phyloP scores from a whole-genome alignment of 1,284 basidiomycete genomes.

The Tylopilus sp. region DNA sequence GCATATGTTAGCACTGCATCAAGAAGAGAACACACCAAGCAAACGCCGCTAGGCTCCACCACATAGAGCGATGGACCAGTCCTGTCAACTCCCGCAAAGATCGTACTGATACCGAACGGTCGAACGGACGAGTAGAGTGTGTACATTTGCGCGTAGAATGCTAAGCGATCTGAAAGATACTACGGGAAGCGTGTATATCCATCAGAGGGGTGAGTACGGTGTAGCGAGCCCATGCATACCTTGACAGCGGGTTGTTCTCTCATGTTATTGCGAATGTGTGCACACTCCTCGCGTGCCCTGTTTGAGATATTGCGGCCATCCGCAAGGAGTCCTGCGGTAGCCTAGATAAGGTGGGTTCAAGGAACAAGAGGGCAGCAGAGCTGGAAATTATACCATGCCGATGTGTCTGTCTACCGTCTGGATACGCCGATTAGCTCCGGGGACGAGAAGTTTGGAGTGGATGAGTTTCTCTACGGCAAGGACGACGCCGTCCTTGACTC shows the following conservation, averaged over 20 bases:
- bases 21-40: slow-evolving; percentile 57
- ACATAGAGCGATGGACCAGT: slow-evolving; percentile 86
- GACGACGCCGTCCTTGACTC: slow-evolving; percentile 91
- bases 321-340: slow-evolving; percentile 90
- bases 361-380: not conserved
- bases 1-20: not conserved
- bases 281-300: slow-evolving; percentile 83
- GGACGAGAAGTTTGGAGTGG: slow-evolving; percentile 96
- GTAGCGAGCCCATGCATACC: slow-evolving; percentile 44
- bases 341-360: slow-evolving; percentile 43
- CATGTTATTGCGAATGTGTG: slow-evolving; percentile 74
- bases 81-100: slow-evolving; percentile 89
- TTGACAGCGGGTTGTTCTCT: slow-evolving; percentile 77
- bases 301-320: slow-evolving; percentile 91
- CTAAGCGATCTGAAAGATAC: slow-evolving; percentile 81
- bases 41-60: slow-evolving; percentile 94
- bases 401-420: slow-evolving; percentile 92
- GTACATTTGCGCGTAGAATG: slow-evolving; percentile 91
- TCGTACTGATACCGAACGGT: slow-evolving; percentile 93
- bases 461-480: slow-evolving; percentile 97
- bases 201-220: not conserved
- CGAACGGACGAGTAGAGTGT: slow-evolving; percentile 98
- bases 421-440: slow-evolving; percentile 90
- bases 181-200: slow-evolving; percentile 32
- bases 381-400: slow-evolving; percentile 63